Conservation (phyloP, 768 basidiomycete genomes). For the Sarcomyxa edulis region DNA sequence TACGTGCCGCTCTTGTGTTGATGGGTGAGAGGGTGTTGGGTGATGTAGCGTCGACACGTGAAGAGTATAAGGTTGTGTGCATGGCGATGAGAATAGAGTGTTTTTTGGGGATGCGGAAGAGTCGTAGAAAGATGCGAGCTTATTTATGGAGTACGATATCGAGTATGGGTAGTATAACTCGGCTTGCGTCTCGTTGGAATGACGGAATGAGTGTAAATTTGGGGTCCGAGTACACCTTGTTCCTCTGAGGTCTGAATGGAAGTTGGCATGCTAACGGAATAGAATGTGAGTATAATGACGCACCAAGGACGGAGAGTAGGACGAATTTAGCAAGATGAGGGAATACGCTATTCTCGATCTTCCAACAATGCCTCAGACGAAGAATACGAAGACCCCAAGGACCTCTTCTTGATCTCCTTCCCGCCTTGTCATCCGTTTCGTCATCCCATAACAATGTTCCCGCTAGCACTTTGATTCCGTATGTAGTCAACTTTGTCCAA, state of each 20-base stretch:
- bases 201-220: too few relatives aligned
- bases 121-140: too few relatives aligned
- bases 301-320: conserved; percentile 58
- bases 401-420: conserved; percentile 25
- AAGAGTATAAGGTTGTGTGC: too few relatives aligned
- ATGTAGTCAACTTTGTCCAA: conserved; percentile 41
- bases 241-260: conserved; percentile 39
- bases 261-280: conserved; percentile 4
- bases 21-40: too few relatives aligned
- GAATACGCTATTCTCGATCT: conserved; percentile 40
- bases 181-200: too few relatives aligned
- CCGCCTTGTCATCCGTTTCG: conserved; percentile 17
- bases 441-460: conserved; percentile 37
- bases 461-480: conserved; percentile 48
- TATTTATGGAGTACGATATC: too few relatives aligned
- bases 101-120: too few relatives aligned
- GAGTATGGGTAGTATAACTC: too few relatives aligned
- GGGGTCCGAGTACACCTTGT: conserved; percentile 31
- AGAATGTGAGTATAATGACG: conserved; percentile 15
- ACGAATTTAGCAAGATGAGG: conserved; percentile 41
- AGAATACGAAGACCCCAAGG: conserved; percentile 59
- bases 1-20: too few relatives aligned
- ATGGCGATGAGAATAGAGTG: too few relatives aligned
- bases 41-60: too few relatives aligned
- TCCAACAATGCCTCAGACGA: conserved; percentile 46